Percentiles rank a stretch among this genome's conserved stretches.
Evolutionary conservation across 2,329 filamentous ascomycete species (phyloP).

Genomic region (Penicillium sp.): DNA sequence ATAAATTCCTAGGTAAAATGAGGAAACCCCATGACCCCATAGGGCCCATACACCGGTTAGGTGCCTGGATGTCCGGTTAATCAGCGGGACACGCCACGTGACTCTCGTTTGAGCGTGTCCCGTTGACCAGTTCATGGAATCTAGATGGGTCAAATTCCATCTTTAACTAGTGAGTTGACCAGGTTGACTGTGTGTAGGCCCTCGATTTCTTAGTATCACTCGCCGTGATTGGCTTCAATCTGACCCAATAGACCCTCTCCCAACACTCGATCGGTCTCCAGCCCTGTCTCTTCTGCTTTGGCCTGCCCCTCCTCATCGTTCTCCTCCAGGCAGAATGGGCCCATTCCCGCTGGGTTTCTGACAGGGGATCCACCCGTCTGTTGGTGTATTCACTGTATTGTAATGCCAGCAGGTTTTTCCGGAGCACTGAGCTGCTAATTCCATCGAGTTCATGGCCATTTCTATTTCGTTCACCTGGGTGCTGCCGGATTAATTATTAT

Average conservation of each 20-base stretch:
- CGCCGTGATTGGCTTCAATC: neutral
- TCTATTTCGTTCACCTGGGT: neutral
- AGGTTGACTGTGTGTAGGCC: neutral
- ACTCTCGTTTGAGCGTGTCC: neutral
- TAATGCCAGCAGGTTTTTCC: neutral
- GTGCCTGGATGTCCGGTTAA: neutral
- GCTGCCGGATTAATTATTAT: neutral
- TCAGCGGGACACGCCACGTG: neutral
- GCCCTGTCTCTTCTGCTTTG: neutral
- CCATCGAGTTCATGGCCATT: neutral
- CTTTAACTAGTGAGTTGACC: neutral
- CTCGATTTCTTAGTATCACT: neutral
- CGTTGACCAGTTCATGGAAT: neutral
- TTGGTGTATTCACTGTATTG: neutral
- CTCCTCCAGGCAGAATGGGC: constrained; percentile 2
- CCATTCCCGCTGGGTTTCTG: constrained; percentile 6
- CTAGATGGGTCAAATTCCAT: neutral
- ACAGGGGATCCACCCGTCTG: constrained; percentile 11
- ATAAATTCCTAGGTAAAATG: too few species aligned
- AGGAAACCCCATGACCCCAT: too few species aligned
- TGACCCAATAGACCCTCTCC: neutral
- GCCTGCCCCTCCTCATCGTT: neutral
- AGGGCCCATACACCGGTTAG: too few species aligned
- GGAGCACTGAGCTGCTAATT: neutral
- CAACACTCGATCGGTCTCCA: neutral